Base-by-base conservation (phyloP, 352 stramenopile genomes). In the Pythium plurisporium region DNA sequence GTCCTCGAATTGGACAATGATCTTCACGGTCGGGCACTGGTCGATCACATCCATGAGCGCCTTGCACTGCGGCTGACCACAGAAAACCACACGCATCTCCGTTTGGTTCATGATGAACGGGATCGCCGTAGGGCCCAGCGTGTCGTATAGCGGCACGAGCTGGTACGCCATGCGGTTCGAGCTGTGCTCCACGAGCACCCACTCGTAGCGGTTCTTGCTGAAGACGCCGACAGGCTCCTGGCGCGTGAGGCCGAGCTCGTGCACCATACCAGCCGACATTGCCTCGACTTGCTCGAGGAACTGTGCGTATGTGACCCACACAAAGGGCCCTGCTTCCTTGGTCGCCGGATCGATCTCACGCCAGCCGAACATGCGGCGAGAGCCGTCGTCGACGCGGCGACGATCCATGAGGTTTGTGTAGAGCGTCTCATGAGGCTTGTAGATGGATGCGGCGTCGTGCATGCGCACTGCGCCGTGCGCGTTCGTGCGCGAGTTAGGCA, bases 141-240 rank as follows among this genome's bases (percentile, higher is more conserved):
- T 94, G 58, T 94, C 82, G 64, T 92, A 94, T n/a, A 94, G 69
- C 42, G 81, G 81, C 53, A 89, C 76, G 23, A 89, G 62, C 15
- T 77, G 64, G 66, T 84, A 89, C 34, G 71, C 56, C 76, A 86
- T 87, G 67, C 82, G 82, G 50, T 81, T 86, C 55, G 64, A 70
- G 26, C 53, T 66, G 56, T 85, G 78, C 60, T 91, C 82, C 1
- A 84, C 75, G 7, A 87, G 57, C 10, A 74, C 67, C 81, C 81
- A 91, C 50, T 89, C 71, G 58, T 82, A 82, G 29, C 79, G 59
- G 67, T 89, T 89, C 65, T 86, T 87, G 57, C 58, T 69, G 65
- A 91, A 89, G n/a, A 89, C 45, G 5, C 81, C 81, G 25, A 91
- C 69, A 29, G 82, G 70, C 38, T 79, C 78, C 15, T 70, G 60